Evolutionary conservation across 2,329 filamentous ascomycete species (phyloP).

Genomic region (Fusarium marasasianum): DNA sequence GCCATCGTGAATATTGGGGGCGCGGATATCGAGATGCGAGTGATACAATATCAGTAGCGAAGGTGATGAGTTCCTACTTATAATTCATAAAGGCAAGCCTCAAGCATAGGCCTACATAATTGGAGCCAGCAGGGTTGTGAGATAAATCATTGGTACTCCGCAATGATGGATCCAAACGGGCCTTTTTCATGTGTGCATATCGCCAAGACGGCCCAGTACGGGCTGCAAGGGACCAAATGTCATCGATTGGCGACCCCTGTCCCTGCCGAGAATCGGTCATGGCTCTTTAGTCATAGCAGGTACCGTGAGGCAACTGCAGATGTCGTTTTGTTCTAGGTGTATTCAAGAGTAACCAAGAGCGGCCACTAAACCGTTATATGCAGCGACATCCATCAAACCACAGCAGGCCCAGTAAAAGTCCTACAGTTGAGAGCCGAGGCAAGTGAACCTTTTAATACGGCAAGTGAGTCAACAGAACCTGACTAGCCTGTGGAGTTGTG

Average conservation of each 20-base stretch:
- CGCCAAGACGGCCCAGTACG: not conserved
- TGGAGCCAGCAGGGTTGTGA: not conserved
- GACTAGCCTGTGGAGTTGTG: not conserved
- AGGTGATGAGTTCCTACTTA: not conserved
- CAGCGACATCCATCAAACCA: not conserved
- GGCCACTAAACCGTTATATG: too few relatives aligned
- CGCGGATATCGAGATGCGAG: not conserved
- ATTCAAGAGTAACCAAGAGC: not conserved
- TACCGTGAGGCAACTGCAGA: too few relatives aligned
- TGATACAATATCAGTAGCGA: not conserved
- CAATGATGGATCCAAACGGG: not conserved
- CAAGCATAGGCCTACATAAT: not conserved
- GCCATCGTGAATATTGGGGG: not conserved
- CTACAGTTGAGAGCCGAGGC: not conserved
- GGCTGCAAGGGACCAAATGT: not conserved
- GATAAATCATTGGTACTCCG: not conserved
- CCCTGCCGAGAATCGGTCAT: not conserved
- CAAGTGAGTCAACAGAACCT: not conserved
- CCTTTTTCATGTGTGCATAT: not conserved
- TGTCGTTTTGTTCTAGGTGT: not conserved
- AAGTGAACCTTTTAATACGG: too few relatives aligned
- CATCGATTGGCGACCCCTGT: not conserved
- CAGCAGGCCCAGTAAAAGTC: fast-evolving
- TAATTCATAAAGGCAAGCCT: not conserved
- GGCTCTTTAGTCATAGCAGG: too few relatives aligned